Evolutionary conservation across 139 green algal species (phyloP).

Genomic region (Trebouxia sp.): DNA sequence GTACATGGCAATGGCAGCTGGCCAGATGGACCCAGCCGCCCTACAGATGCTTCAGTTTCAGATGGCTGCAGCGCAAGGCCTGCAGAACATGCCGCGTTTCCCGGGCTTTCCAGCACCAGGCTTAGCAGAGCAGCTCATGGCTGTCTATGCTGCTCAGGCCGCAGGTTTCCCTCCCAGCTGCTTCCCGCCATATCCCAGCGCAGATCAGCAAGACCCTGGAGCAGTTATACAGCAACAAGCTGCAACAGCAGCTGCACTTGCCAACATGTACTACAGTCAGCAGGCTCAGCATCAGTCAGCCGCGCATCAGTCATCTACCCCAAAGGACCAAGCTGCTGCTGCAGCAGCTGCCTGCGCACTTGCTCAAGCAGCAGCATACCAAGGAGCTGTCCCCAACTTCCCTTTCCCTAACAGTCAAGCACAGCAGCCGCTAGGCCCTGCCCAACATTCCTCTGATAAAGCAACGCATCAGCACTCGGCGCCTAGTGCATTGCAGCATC

Average conservation of each 20-base stretch:
- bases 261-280: too few species aligned
- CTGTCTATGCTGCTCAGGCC: not conserved
- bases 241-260: not conserved
- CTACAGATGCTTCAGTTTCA: not conserved
- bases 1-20: slow-evolving; percentile 17
- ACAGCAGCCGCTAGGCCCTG: too few species aligned
- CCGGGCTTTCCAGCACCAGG: not conserved
- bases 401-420: not conserved
- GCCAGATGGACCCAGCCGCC: not conserved
- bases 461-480: not conserved
- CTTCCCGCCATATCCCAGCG: slow-evolving; percentile 1
- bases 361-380: not conserved
- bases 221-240: not conserved
- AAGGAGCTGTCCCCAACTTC: not conserved
- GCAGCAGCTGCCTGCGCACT: not conserved
- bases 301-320: not conserved
- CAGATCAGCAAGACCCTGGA: not conserved
- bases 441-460: not conserved
- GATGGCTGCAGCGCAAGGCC: not conserved
- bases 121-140: slow-evolving; percentile 17
- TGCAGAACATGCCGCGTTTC: not conserved
- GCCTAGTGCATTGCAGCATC: too few species aligned
- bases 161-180: not conserved
- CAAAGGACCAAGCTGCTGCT: not conserved
- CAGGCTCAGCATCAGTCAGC: not conserved